Conservation (phyloP, 2,329 filamentous ascomycete genomes). For the Aschersonia sp. region DNA sequence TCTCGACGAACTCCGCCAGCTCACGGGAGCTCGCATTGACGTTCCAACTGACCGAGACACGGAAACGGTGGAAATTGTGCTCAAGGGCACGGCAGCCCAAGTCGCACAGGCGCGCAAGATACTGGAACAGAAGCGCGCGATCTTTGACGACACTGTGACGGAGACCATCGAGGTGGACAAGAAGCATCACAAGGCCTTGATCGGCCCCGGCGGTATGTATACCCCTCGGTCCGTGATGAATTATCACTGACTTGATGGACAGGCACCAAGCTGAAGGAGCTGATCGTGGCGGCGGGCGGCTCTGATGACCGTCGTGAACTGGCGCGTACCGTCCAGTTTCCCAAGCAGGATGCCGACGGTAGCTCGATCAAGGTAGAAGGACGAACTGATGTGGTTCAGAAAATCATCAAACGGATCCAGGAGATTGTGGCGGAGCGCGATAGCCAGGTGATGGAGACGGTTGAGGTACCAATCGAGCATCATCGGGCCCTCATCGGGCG, state of each 20-base stretch:
- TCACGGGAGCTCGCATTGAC: conserved; percentile 80
- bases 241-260: conserved; percentile 4
- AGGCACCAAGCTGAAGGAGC: conserved; percentile 75
- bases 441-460: conserved; percentile 60
- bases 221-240: not conserved
- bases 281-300: conserved; percentile 78
- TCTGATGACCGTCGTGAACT: conserved; percentile 73
- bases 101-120: conserved; percentile 87
- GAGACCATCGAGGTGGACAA: conserved; percentile 82
- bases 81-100: conserved; percentile 85
- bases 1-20: conserved; percentile 77
- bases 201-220: conserved; percentile 68
- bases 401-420: conserved; percentile 71
- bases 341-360: conserved; percentile 70
- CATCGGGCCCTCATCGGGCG: conserved; percentile 85
- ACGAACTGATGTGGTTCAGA: conserved; percentile 69
- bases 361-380: conserved; percentile 83
- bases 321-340: conserved; percentile 87
- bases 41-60: conserved; percentile 70
- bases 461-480: conserved; percentile 81
- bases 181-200: conserved; percentile 82
- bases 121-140: conserved; percentile 69
- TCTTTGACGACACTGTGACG: conserved; percentile 82
- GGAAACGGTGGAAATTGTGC: conserved; percentile 67
- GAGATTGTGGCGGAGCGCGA: conserved; percentile 71